These are phyloP conservation scores for Truncatella angustata DNA, from an alignment of 2,329 filamentous ascomycete species.

Conservation along the genomic window DNA sequence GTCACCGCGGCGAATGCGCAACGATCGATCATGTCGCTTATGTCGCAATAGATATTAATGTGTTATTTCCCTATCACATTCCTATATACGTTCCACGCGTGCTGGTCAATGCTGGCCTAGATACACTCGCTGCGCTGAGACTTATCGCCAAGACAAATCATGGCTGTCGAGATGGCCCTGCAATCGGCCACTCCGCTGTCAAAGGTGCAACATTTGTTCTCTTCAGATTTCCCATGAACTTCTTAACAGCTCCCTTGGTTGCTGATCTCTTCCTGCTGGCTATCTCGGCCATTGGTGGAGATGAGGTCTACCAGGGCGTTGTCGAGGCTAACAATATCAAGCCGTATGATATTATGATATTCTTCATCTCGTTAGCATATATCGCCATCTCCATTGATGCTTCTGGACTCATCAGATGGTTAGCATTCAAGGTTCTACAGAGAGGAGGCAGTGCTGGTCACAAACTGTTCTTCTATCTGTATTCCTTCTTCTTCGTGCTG, in stretches of 20 bases:
- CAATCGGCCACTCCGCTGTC: conserved; percentile 18
- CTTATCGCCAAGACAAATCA: conserved; percentile 50
- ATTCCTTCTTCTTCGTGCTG: conserved; percentile 67
- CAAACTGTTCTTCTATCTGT: conserved; percentile 69
- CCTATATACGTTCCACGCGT: conserved; percentile 57
- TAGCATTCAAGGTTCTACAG: conserved; percentile 69
- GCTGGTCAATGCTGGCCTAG: conserved; percentile 43
- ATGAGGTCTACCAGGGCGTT: conserved; percentile 68
- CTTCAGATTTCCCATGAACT: conserved; percentile 64
- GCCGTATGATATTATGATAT: conserved; percentile 71
- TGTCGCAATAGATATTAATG: conserved; percentile 56
- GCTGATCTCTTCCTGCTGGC: conserved; percentile 71
- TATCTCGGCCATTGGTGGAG: conserved; percentile 63
- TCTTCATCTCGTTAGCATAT: conserved; percentile 72
- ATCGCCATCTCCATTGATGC: conserved; percentile 77
- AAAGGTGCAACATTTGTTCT: conserved; percentile 31
- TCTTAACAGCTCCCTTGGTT: conserved; percentile 68
- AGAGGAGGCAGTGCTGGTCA: conserved; percentile 67
- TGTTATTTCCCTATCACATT: conserved; percentile 67
- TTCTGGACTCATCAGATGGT: conserved; percentile 67
- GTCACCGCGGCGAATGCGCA: neutral
- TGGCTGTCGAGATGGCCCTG: conserved; percentile 17
- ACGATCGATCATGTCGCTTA: neutral
- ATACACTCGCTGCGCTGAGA: conserved; percentile 42
- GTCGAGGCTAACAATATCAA: conserved; percentile 64